These are phyloP conservation scores for Saposhnikovia divaricata DNA, from an alignment of 129 eudicot species.

Conservation along the genomic window DNA sequence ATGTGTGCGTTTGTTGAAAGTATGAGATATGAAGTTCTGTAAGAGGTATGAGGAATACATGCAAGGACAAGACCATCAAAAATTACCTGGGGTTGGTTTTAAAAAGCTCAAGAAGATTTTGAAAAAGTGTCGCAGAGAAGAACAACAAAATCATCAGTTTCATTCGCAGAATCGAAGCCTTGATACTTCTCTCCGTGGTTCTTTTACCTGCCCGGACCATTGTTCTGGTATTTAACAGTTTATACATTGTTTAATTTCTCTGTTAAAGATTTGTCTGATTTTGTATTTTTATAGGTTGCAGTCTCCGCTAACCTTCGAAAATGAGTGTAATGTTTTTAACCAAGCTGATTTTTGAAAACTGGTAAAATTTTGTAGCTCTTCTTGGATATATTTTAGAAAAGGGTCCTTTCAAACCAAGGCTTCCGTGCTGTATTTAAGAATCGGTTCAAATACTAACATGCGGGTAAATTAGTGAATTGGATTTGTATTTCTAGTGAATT, in stretches of 20 bases:
- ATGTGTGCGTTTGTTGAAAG: background rate
- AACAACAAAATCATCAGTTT: background rate
- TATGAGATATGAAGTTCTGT: constrained; percentile 66
- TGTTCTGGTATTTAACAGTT: constrained; percentile 47
- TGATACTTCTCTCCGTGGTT: constrained; percentile 1
- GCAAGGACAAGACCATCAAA: constrained; percentile 51
- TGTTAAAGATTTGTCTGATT: background rate
- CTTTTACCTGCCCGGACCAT: constrained; percentile 34
- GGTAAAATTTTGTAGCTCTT: too few relatives aligned
- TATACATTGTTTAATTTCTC: background rate
- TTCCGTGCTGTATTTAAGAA: too few relatives aligned
- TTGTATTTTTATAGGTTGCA: too few relatives aligned
- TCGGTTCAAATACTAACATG: too few relatives aligned
- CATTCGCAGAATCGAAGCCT: constrained; percentile 22
- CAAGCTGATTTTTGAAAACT: background rate
- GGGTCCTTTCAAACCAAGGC: background rate
- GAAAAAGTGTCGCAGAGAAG: constrained; percentile 51
- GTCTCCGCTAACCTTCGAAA: too few relatives aligned
- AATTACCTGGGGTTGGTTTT: constrained; percentile 75
- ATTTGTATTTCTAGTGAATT: too few relatives aligned
- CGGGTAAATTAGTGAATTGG: background rate
- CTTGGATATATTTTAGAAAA: background rate
- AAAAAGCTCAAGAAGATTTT: constrained; percentile 76
- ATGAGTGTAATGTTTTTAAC: background rate
- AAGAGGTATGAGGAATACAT: constrained; percentile 84